Conservation (phyloP, 2,329 filamentous ascomycete genomes). For the Geosmithia putterillii region DNA sequence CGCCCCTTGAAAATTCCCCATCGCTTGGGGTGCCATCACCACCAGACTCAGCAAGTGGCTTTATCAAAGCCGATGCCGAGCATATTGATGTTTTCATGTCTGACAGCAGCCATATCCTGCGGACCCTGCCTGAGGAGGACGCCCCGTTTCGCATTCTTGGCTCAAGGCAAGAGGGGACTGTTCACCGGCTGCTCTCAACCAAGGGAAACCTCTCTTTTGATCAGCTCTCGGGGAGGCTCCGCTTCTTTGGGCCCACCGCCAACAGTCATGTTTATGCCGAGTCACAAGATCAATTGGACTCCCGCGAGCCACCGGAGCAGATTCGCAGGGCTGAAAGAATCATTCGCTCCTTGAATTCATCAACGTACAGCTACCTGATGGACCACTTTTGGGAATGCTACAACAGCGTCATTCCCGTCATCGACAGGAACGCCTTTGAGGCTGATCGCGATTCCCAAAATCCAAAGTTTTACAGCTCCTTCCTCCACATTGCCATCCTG, state of each 20-base stretch:
- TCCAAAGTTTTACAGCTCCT: slow-evolving; percentile 36
- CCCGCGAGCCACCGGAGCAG: slow-evolving; percentile 29
- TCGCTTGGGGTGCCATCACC: slow-evolving; percentile 14
- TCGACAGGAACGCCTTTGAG: slow-evolving; percentile 36
- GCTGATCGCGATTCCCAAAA: slow-evolving; percentile 30
- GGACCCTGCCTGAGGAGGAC: slow-evolving; percentile 13
- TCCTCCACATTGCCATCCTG: slow-evolving; percentile 37
- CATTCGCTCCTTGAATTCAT: slow-evolving; percentile 28
- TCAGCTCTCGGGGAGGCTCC: slow-evolving; percentile 33
- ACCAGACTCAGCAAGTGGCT: slow-evolving; percentile 18
- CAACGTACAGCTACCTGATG: slow-evolving; percentile 40
- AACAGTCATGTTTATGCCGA: slow-evolving; percentile 39
- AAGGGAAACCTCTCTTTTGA: slow-evolving; percentile 38
- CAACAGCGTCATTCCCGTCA: slow-evolving; percentile 33
- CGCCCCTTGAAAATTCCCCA: slow-evolving; percentile 5
- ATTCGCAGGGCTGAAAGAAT: slow-evolving; percentile 31
- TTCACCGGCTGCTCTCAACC: slow-evolving; percentile 34
- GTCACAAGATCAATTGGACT: slow-evolving; percentile 18
- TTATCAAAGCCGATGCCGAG: slow-evolving; percentile 12
- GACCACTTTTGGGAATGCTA: slow-evolving; percentile 38
- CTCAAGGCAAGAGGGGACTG: slow-evolving; percentile 31
- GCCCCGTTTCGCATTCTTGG: slow-evolving; percentile 22
- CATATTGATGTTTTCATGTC: slow-evolving; percentile 8
- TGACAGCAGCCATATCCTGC: slow-evolving; percentile 8
- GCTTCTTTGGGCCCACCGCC: slow-evolving; percentile 41